phyloP scores from a whole-genome alignment of 2,329 filamentous ascomycete genomes.

The Diaporthe sp. region DNA sequence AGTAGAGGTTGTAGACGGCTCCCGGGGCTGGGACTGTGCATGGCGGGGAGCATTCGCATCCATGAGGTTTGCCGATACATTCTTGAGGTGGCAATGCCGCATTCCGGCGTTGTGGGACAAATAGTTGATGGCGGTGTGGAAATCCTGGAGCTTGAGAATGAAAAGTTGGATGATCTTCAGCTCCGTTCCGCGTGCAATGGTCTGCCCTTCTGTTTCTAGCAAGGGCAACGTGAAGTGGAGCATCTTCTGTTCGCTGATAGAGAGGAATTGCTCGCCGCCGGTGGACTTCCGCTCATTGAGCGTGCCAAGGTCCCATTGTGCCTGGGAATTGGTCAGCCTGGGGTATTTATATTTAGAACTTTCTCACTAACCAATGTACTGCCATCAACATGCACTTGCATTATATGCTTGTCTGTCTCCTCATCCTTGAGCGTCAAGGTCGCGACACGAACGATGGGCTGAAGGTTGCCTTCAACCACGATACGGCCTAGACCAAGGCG shows the following conservation, averaged over 20 bases:
- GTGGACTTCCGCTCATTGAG: not conserved
- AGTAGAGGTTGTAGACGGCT: not conserved
- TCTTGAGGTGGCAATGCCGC: not conserved
- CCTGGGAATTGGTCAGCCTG: not conserved
- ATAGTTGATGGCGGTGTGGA: conserved; percentile 33
- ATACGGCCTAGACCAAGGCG: conserved; percentile 17
- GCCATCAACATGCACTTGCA: conserved; percentile 40
- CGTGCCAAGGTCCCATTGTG: conserved; percentile 34
- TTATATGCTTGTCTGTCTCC: not conserved
- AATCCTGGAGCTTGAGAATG: conserved; percentile 6
- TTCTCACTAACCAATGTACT: conserved; percentile 24
- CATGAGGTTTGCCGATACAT: not conserved
- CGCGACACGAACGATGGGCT: conserved; percentile 29
- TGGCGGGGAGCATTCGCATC: no score
- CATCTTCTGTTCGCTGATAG: not conserved
- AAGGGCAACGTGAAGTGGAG: conserved; percentile 33
- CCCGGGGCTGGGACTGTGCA: not conserved
- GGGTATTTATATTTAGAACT: not conserved
- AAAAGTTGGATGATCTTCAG: conserved; percentile 25
- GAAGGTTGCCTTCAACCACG: not conserved
- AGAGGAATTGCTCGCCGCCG: conserved; percentile 1
- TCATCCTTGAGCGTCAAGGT: conserved; percentile 24
- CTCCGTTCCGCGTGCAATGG: not conserved
- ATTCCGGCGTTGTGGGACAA: conserved; percentile 31
- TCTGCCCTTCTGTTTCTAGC: not conserved